These are phyloP conservation scores for Didymella pinodella DNA, from an alignment of 2,329 filamentous ascomycete species.

Conservation along the genomic window DNA sequence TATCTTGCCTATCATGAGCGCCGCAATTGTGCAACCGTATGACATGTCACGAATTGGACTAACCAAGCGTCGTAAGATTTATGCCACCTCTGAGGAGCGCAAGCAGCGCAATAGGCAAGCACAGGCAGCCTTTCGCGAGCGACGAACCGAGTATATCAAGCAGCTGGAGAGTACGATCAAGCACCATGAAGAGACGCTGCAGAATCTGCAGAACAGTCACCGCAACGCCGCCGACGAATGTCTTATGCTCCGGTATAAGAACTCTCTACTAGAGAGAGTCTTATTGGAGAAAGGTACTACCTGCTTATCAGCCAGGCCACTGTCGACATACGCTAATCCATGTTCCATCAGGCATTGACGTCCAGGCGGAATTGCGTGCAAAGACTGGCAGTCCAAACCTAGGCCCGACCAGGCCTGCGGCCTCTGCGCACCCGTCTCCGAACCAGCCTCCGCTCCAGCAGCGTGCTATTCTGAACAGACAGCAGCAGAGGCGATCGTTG, in stretches of 20 bases:
- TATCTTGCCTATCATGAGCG: conserved; percentile 35
- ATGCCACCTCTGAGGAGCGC: conserved; percentile 97
- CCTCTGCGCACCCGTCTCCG: conserved; percentile 64
- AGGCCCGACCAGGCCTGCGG: conserved; percentile 65
- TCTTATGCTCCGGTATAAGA: conserved; percentile 98
- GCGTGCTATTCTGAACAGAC: conserved; percentile 80
- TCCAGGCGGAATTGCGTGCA: conserved; percentile 91
- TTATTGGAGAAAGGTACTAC: conserved; percentile 87
- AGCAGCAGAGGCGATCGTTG: conserved; percentile 74
- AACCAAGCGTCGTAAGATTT: conserved; percentile 73
- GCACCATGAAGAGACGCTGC: conserved; percentile 92
- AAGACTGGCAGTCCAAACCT: conserved; percentile 89
- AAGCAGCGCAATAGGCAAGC: conserved; percentile 98
- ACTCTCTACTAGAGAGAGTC: conserved; percentile 93
- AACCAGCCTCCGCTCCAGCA: conserved; percentile 74
- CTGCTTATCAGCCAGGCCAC: conserved; percentile 10
- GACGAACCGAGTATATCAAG: conserved; percentile 98
- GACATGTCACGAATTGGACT: conserved; percentile 49
- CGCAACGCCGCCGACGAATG: conserved; percentile 95
- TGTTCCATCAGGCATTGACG: conserved; percentile 78
- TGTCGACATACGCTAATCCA: conserved; percentile 29
- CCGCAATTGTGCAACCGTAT: conserved; percentile 32
- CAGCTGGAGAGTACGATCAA: conserved; percentile 97
- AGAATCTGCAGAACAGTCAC: conserved; percentile 92
- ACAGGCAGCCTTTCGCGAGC: conserved; percentile 95